These are phyloP conservation scores for Corynespora cassiicola DNA, from an alignment of 2,329 filamentous ascomycete species.

Conservation along the genomic window DNA sequence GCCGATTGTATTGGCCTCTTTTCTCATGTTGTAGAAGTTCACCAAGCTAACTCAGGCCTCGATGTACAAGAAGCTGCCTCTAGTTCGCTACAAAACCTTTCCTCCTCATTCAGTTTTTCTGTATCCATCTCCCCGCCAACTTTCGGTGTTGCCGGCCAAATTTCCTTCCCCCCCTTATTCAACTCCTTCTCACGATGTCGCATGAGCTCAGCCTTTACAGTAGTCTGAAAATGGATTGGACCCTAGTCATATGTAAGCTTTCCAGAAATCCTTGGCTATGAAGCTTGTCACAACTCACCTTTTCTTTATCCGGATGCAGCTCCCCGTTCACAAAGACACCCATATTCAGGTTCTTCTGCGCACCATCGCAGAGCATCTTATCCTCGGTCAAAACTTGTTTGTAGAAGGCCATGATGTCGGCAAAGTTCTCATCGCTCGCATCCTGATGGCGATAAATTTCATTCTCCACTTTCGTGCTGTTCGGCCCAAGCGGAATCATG, in stretches of 20 bases:
- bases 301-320: constrained; percentile 64
- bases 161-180: constrained; percentile 5
- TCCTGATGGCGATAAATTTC: constrained; percentile 67
- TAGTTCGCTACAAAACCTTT: no score
- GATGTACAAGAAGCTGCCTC: no score
- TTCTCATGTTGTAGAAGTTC: no score
- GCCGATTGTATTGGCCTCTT: no score
- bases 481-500: no score
- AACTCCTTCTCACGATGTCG: constrained; percentile 4
- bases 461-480: no score
- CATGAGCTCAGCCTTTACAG: constrained; percentile 53
- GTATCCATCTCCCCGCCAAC: constrained; percentile 9
- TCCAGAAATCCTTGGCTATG: not conserved
- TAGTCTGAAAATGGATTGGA: constrained; percentile 56
- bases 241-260: constrained; percentile 48
- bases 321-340: constrained; percentile 66
- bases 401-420: constrained; percentile 62
- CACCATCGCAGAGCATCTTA: constrained; percentile 63
- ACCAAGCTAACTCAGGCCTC: no score
- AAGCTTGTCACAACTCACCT: constrained; percentile 33
- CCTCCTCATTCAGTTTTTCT: no score
- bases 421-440: constrained; percentile 63
- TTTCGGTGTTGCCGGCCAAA: constrained; percentile 43
- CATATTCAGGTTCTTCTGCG: constrained; percentile 64
- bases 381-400: constrained; percentile 67